A percentile compares a stretch with the other conserved stretches of the same genome.
Evolutionary conservation across 1,284 basidiomycete genomes (phyloP).

Genomic region (Cryptococcus neoformans): DNA sequence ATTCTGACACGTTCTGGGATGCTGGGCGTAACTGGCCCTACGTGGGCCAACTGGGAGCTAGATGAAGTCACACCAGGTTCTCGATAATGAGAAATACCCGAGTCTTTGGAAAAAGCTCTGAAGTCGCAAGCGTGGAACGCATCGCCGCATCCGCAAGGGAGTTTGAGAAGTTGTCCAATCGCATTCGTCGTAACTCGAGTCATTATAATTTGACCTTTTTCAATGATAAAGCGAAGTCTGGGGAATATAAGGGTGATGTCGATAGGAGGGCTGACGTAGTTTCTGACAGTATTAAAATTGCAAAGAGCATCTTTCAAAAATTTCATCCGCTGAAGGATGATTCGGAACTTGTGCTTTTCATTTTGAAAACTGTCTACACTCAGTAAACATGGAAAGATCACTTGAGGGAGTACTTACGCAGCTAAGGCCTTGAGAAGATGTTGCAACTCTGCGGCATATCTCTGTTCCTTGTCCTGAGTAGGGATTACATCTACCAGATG

Average conservation of each 20-base stretch:
- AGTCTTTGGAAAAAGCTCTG: too few relatives aligned
- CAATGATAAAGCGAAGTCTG: background rate
- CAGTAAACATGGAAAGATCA: background rate
- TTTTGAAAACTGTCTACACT: background rate
- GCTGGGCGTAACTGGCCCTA: too few relatives aligned
- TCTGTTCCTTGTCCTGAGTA: background rate
- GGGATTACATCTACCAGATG: background rate
- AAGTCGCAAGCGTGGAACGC: too few relatives aligned
- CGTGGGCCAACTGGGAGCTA: too few relatives aligned
- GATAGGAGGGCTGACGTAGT: background rate
- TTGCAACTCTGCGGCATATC: background rate
- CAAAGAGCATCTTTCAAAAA: background rate
- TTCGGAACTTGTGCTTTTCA: background rate
- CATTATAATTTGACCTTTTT: background rate
- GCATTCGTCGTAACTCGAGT: too few relatives aligned
- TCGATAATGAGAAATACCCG: too few relatives aligned
- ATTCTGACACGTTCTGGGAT: too few relatives aligned
- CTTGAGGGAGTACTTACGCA: background rate
- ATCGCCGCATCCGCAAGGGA: background rate
- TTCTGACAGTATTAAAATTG: background rate
- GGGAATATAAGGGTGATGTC: background rate
- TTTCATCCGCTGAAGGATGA: background rate
- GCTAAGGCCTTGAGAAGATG: background rate
- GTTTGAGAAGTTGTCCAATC: background rate
- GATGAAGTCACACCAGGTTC: too few relatives aligned